These are phyloP conservation scores for Maudiozyma bulderi DNA, from an alignment of 805 yeast genomes.

Conservation along the genomic window DNA sequence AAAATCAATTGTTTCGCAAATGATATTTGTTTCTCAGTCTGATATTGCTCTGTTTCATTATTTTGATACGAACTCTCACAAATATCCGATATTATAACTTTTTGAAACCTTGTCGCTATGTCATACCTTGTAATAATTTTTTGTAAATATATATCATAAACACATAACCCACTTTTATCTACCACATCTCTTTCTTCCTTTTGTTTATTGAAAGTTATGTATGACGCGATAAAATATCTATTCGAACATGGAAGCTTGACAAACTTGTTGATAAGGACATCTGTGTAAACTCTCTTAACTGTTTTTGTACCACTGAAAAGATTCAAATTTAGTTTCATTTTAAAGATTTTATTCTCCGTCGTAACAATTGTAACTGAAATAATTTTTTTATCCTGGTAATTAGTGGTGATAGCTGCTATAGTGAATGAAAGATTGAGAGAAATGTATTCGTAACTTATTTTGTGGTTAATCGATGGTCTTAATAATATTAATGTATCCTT, in stretches of 20 bases:
- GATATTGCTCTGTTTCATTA: background rate
- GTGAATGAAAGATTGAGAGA: background rate
- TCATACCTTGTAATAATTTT: slow-evolving; percentile 4
- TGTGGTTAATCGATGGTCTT: too few relatives aligned
- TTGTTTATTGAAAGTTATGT: slow-evolving; percentile 1
- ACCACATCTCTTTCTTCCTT: background rate
- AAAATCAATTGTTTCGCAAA: slow-evolving; percentile 29
- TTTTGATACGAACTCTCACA: slow-evolving; percentile 9
- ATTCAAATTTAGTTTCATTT: background rate
- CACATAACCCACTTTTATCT: slow-evolving; percentile 2
- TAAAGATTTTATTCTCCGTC: background rate
- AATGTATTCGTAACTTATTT: background rate
- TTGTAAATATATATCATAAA: slow-evolving; percentile 10
- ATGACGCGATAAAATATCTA: slow-evolving; percentile 10
- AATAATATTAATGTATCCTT: background rate
- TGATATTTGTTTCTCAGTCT: slow-evolving; percentile 9
- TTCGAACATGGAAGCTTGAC: slow-evolving; percentile 9
- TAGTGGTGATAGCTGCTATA: background rate
- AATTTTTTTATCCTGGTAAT: too few relatives aligned
- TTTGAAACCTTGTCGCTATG: slow-evolving; percentile 13
- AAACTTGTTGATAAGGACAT: slow-evolving; percentile 7
- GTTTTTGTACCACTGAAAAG: too few relatives aligned
- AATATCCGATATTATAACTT: slow-evolving; percentile 17
- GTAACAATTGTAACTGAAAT: background rate
- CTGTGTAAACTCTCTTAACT: background rate